These are phyloP conservation scores for Botrytis fragariae DNA, from an alignment of 2,329 filamentous ascomycete species.

Conservation along the genomic window DNA sequence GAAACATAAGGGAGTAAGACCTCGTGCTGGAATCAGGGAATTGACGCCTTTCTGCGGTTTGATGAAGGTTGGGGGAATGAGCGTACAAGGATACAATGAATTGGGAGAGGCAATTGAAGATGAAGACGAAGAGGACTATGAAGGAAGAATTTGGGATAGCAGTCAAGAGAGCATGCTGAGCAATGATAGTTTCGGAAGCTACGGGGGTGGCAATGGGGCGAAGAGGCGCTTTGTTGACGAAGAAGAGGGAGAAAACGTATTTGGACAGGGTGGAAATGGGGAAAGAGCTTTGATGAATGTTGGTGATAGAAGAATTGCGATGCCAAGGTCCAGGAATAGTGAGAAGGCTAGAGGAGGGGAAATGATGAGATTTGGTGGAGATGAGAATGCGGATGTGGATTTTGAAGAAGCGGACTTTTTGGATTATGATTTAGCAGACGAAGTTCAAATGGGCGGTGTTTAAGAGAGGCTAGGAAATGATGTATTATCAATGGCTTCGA, in stretches of 20 bases:
- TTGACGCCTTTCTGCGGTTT: conserved; percentile 79
- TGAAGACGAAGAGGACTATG: conserved; percentile 36
- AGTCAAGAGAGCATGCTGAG: conserved; percentile 33
- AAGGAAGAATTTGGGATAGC: conserved; percentile 31
- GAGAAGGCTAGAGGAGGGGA: conserved; percentile 29
- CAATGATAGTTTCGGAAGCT: conserved; percentile 22
- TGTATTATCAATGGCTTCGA: not conserved
- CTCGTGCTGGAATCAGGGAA: conserved; percentile 48
- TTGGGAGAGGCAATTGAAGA: conserved; percentile 40
- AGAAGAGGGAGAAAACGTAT: conserved; percentile 24
- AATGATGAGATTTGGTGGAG: conserved; percentile 32
- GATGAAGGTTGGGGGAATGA: conserved; percentile 69
- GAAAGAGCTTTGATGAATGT: conserved; percentile 25
- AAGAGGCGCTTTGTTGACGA: conserved; percentile 34
- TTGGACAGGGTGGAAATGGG: conserved; percentile 9
- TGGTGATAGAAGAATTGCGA: conserved; percentile 30
- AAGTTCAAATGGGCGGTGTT: conserved; percentile 38
- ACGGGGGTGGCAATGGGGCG: conserved; percentile 19
- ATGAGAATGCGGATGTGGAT: conserved; percentile 51
- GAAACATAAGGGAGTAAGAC: conserved; percentile 28
- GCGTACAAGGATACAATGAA: conserved; percentile 45
- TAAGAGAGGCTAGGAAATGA: conserved; percentile 1
- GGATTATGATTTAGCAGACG: conserved; percentile 41
- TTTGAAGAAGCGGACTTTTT: conserved; percentile 70
- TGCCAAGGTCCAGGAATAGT: conserved; percentile 26